Evolutionary conservation across 2,329 filamentous ascomycete genomes (phyloP).

Genomic region (Aspergillus sclerotialis): DNA sequence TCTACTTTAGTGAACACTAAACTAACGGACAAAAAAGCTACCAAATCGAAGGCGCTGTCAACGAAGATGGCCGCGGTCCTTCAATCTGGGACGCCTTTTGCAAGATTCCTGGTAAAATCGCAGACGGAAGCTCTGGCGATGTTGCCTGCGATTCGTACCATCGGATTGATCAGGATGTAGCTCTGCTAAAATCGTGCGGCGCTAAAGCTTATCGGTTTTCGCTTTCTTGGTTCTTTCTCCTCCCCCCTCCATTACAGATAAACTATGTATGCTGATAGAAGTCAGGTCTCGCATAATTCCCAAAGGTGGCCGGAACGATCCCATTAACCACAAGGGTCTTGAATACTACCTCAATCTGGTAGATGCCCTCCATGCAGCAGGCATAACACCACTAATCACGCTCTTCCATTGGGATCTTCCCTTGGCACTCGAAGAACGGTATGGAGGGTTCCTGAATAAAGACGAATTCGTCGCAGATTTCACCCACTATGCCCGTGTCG

Average conservation of each 20-base stretch:
- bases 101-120: conserved; percentile 72
- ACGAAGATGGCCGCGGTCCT: conserved; percentile 70
- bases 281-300: conserved; percentile 67
- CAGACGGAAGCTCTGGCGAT: conserved; percentile 65
- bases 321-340: conserved; percentile 70
- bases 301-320: conserved; percentile 73
- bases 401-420: conserved; percentile 87
- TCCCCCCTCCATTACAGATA: not conserved
- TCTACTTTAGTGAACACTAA: no score
- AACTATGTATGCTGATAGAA: not conserved
- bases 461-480: conserved; percentile 78
- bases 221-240: conserved; percentile 54
- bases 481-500: conserved; percentile 66
- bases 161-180: conserved; percentile 68
- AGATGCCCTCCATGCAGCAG: conserved; percentile 67
- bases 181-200: conserved; percentile 65
- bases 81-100: conserved; percentile 93
- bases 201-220: conserved; percentile 77
- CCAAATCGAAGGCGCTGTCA: conserved; percentile 73
- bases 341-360: conserved; percentile 73
- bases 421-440: conserved; percentile 68
- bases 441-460: conserved; percentile 73
- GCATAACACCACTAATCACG: conserved; percentile 74
- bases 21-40: no score
- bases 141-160: conserved; percentile 85